phyloP scores from a whole-genome alignment of 805 yeast genomes.

The Candida boleticola region DNA sequence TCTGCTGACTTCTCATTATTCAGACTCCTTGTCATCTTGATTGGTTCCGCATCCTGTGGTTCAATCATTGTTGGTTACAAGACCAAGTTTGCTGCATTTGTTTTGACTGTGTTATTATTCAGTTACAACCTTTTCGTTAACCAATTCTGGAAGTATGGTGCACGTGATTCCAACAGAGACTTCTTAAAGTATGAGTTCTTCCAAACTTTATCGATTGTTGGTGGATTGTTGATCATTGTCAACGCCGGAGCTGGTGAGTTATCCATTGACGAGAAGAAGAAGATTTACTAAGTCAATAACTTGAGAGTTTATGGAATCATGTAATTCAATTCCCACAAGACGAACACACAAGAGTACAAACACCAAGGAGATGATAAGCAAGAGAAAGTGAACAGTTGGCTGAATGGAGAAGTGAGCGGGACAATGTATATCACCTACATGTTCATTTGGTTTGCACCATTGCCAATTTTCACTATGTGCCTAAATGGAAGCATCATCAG shows the following conservation, averaged over 20 bases:
- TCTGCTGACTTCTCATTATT: conserved; percentile 70
- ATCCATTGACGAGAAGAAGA: conserved; percentile 93
- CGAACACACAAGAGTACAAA: background rate
- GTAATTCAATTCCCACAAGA: too few relatives aligned
- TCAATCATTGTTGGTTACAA: conserved; percentile 90
- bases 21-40: conserved; percentile 59
- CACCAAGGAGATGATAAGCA: background rate
- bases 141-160: conserved; percentile 82
- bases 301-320: too few relatives aligned
- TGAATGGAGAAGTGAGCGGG: too few relatives aligned
- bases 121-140: conserved; percentile 77
- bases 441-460: too few relatives aligned
- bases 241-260: conserved; percentile 96
- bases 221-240: conserved; percentile 86
- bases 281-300: conserved; percentile 58
- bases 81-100: conserved; percentile 81
- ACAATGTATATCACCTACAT: too few relatives aligned
- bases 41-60: conserved; percentile 68
- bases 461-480: too few relatives aligned
- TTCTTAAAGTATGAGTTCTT: conserved; percentile 88
- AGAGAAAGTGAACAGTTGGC: background rate
- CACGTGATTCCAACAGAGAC: conserved; percentile 77
- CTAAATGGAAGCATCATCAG: too few relatives aligned
- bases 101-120: conserved; percentile 65
- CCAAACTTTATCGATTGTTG: conserved; percentile 92